Base-by-base conservation (phyloP, 2,329 filamentous ascomycete species). In the Fusarium coffeatum region DNA sequence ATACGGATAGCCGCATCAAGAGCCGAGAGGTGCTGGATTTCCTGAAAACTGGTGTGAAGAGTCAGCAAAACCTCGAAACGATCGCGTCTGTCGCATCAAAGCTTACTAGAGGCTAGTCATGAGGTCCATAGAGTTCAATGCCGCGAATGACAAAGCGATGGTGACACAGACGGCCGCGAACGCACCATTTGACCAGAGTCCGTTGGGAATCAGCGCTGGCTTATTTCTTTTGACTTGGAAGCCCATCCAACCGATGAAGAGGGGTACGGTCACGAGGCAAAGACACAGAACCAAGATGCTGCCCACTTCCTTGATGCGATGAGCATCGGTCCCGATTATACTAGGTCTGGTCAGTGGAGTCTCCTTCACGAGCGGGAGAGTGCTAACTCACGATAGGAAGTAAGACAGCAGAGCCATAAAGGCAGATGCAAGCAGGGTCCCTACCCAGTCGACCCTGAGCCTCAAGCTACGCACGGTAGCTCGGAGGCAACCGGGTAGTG, bases 361-460 rank as follows among this genome's bases (percentile, higher is more conserved):
- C 34, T 18, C 16, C n/a, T 40, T 40, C 13, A 3, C n/a, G 15
- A 6, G 34, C 16, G 16, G 8, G 34, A 40, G 34, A 40, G 27
- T 5, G 18, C 40, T 13, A 40, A 61, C 57, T 58, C 28, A 66
- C 58, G 63, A 58, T 53, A 66, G 43, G 23, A 66, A 43, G 37
- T 66, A 66, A 32, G 47, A 66, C 8, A 62, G 16, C 20, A 47
- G 27, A 15, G 58, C 58, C 63, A 66, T 66, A 20, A 59, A 62
- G 8, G 30, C 47, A 15, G 63, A 59, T 18, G 63, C 63, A 15
- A 66, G 58, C 10, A 55, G 18, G 16, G 63, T 49, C n/a, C 63
- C 63, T n/a, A 66, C 41, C 63, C 63, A 66, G 45, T 66, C 63
- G 40, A 66, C 40, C 13, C 28, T 58, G 8, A 5, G 45, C 32